Conservation (phyloP, 768 basidiomycete genomes). For the Boletus pseudopeckii region DNA sequence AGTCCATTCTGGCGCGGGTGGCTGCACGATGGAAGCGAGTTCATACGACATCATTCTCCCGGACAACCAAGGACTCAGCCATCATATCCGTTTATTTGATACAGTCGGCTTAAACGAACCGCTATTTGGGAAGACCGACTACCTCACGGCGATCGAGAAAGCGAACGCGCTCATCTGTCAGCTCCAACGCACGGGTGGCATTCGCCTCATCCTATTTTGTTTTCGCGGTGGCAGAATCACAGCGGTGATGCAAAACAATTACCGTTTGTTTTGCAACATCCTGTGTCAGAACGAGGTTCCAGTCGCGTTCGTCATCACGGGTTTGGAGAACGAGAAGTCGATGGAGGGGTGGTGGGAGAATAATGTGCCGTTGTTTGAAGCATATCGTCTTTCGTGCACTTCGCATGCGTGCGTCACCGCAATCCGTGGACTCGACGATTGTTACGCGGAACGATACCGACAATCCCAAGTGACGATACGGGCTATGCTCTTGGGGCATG, state of each 20-base stretch:
- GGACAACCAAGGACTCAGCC: conserved; percentile 11
- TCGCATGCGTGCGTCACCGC: conserved; percentile 41
- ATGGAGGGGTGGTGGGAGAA: conserved; percentile 36
- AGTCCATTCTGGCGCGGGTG: conserved; percentile 29
- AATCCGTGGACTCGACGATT: conserved; percentile 24
- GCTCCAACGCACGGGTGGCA: conserved; percentile 30
- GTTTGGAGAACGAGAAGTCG: conserved; percentile 30
- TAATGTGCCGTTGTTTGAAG: conserved; percentile 32
- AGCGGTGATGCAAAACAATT: conserved; percentile 30
- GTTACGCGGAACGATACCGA: conserved; percentile 28
- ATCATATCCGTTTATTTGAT: conserved; percentile 31
- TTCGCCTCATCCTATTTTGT: conserved; percentile 34
- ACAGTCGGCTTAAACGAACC: conserved; percentile 34
- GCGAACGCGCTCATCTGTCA: conserved; percentile 34
- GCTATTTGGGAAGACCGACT: conserved; percentile 14
- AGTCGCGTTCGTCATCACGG: conserved; percentile 31
- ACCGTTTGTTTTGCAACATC: conserved; percentile 28
- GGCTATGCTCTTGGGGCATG: conserved; percentile 19
- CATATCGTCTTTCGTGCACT: conserved; percentile 18
- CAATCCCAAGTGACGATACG: conserved; percentile 31
- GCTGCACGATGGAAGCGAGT: conserved; percentile 34
- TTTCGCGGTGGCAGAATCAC: conserved; percentile 34
- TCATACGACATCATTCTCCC: conserved; percentile 27
- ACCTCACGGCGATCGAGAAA: conserved; percentile 31
- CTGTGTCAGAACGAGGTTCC: conserved; percentile 32